A percentile compares a stretch with the other conserved stretches of the same genome.
phyloP scores from a whole-genome alignment of 2,329 filamentous ascomycete genomes.

The Colletotrichum sp. region DNA sequence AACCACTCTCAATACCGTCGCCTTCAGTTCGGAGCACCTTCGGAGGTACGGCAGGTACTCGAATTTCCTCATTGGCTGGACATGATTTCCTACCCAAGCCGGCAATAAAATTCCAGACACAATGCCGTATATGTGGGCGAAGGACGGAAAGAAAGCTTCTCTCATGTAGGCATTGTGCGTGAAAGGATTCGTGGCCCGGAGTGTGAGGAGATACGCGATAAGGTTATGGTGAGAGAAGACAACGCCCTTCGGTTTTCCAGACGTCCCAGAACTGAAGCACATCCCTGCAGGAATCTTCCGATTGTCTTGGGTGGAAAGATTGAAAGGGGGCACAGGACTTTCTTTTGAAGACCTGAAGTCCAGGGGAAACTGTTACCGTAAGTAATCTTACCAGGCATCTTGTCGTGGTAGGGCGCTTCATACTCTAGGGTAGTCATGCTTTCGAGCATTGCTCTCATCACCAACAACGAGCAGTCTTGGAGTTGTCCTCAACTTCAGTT shows the following conservation, averaged over 20 bases:
- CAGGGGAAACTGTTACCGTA: background rate
- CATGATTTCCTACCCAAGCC: conserved; percentile 26
- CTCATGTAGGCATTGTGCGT: conserved; percentile 25
- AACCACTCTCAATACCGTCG: conserved; percentile 26
- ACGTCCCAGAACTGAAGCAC: conserved; percentile 29
- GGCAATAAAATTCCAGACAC: conserved; percentile 25
- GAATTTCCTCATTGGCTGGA: conserved; percentile 26
- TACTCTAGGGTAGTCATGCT: background rate
- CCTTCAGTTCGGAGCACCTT: conserved; percentile 24
- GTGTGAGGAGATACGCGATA: conserved; percentile 24
- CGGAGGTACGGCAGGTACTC: conserved; percentile 23
- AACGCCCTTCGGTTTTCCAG: conserved; percentile 28
- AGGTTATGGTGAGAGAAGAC: conserved; percentile 27
- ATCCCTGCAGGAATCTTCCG: conserved; percentile 21
- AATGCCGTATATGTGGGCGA: conserved; percentile 30
- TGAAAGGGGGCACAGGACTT: background rate
- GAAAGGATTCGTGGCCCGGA: conserved; percentile 28
- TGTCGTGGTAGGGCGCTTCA: background rate
- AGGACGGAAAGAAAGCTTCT: conserved; percentile 32
- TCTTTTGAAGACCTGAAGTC: background rate
- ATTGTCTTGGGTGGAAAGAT: background rate
- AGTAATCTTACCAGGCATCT: background rate
- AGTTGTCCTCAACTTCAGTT: background rate
- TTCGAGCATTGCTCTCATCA: background rate
- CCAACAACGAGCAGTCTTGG: background rate